These are phyloP conservation scores for Pseudogymnoascus sp. DNA, from an alignment of 2,329 filamentous ascomycete genomes.

Conservation along the genomic window DNA sequence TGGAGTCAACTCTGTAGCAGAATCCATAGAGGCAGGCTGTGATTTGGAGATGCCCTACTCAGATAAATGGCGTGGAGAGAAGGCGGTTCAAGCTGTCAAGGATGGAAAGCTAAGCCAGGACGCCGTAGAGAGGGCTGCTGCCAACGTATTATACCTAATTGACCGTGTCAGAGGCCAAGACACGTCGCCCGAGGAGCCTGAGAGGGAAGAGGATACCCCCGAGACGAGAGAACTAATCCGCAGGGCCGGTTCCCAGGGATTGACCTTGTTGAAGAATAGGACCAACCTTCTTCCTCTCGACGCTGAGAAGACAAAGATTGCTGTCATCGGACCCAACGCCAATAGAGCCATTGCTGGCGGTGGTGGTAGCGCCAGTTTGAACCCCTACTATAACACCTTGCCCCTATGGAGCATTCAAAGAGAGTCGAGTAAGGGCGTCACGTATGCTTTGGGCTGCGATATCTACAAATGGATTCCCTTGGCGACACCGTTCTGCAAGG, in stretches of 20 bases:
- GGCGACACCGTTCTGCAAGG: slow-evolving; percentile 49
- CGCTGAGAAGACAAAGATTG: slow-evolving; percentile 46
- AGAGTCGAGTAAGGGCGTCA: slow-evolving; percentile 44
- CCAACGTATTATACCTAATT: slow-evolving; percentile 51
- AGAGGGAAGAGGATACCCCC: slow-evolving; percentile 46
- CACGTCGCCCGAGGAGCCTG: slow-evolving; percentile 45
- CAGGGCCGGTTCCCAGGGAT: slow-evolving; percentile 50
- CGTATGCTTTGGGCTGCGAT: slow-evolving; percentile 53
- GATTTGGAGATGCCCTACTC: slow-evolving; percentile 52
- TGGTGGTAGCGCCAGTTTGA: slow-evolving; percentile 58
- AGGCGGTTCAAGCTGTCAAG: slow-evolving; percentile 44
- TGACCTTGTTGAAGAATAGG: slow-evolving; percentile 58
- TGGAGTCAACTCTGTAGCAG: slow-evolving; percentile 46
- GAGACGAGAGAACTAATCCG: slow-evolving; percentile 53
- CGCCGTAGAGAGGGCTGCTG: slow-evolving; percentile 48
- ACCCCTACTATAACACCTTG: slow-evolving; percentile 59
- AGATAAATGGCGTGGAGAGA: slow-evolving; percentile 46
- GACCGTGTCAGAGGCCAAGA: slow-evolving; percentile 53
- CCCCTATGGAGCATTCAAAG: slow-evolving; percentile 54
- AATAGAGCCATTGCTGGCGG: slow-evolving; percentile 59
- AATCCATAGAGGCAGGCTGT: slow-evolving; percentile 46
- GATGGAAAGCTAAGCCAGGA: slow-evolving; percentile 38
- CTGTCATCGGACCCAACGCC: slow-evolving; percentile 59
- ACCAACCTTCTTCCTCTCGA: slow-evolving; percentile 49
- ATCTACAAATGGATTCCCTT: slow-evolving; percentile 58